These are phyloP conservation scores for Hyaloscypha hepaticicola DNA, from an alignment of 495 filamentous ascomycete species.

Conservation along the genomic window DNA sequence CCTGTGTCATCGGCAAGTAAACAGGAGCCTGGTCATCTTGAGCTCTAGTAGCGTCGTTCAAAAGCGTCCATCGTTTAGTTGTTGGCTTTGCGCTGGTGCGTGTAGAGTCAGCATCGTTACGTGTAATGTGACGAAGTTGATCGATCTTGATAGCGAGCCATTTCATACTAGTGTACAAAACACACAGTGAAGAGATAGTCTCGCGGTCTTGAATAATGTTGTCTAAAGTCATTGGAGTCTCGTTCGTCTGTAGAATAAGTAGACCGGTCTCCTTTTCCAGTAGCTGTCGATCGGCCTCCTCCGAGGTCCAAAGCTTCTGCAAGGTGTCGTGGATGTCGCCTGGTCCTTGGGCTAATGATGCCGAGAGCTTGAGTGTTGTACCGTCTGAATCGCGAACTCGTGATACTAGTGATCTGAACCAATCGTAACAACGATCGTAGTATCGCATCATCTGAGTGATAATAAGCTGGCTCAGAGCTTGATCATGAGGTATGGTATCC, in stretches of 20 bases:
- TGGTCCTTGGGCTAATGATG: slow-evolving; percentile 61
- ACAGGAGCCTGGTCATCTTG: slow-evolving; percentile 50
- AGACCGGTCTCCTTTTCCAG: slow-evolving; percentile 65
- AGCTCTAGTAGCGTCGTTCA: slow-evolving; percentile 49
- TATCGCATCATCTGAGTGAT: slow-evolving; percentile 88
- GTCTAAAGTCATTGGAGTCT: slow-evolving; percentile 61
- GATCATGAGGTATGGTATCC: slow-evolving; percentile 92
- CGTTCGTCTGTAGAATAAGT: slow-evolving; percentile 63
- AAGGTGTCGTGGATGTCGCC: slow-evolving; percentile 67
- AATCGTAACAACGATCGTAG: slow-evolving; percentile 85
- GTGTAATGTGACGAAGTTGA: slow-evolving; percentile 71
- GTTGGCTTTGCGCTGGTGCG: slow-evolving; percentile 45
- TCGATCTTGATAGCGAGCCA: slow-evolving; percentile 84
- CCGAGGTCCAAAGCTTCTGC: slow-evolving; percentile 59
- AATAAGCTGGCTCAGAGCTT: slow-evolving; percentile 88
- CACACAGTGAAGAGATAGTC: slow-evolving; percentile 75
- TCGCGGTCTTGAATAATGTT: slow-evolving; percentile 91
- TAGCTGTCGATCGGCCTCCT: slow-evolving; percentile 41
- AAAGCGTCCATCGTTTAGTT: slow-evolving; percentile 77
- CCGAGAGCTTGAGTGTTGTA: slow-evolving; percentile 74
- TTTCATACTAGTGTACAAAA: slow-evolving; percentile 95
- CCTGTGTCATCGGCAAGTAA: slow-evolving; percentile 85
- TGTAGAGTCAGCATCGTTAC: slow-evolving; percentile 52
- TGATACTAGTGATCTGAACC: slow-evolving; percentile 74
- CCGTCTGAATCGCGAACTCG: slow-evolving; percentile 55